phyloP scores from a whole-genome alignment of 179 eudicot species.

The Vitellaria paradoxa region DNA sequence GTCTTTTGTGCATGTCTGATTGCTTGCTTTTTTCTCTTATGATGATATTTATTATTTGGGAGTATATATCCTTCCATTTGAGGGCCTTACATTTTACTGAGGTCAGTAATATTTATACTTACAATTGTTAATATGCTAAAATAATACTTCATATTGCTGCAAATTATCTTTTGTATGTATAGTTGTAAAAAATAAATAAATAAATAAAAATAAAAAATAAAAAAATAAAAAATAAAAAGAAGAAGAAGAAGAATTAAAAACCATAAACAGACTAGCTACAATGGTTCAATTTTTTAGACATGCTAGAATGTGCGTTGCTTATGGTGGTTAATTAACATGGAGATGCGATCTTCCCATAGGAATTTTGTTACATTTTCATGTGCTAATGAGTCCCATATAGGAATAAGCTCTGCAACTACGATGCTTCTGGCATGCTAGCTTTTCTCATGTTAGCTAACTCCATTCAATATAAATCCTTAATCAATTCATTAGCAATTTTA shows the following conservation, averaged over 20 bases:
- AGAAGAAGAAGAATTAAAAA: background rate
- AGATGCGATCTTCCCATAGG: background rate
- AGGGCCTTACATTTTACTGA: background rate
- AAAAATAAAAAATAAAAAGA: background rate
- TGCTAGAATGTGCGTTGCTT: background rate
- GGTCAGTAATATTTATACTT: background rate
- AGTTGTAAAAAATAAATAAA: too few species aligned
- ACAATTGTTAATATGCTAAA: background rate
- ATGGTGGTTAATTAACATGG: background rate
- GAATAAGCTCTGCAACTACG: background rate
- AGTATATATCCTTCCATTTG: background rate
- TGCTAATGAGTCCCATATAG: background rate
- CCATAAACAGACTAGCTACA: background rate
- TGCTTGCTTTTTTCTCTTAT: background rate
- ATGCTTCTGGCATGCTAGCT: background rate
- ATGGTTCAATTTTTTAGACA: background rate
- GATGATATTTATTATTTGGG: background rate
- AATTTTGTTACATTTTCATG: background rate
- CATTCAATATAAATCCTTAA: background rate
- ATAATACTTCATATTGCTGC: background rate
- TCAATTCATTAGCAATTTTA: conserved; percentile 3
- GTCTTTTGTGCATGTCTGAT: background rate
- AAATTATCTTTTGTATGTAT: background rate
- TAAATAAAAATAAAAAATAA: too few species aligned
- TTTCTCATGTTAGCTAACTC: background rate